Base-by-base conservation (phyloP, 108 stramenopile species). In the Conticribra guillardii region DNA sequence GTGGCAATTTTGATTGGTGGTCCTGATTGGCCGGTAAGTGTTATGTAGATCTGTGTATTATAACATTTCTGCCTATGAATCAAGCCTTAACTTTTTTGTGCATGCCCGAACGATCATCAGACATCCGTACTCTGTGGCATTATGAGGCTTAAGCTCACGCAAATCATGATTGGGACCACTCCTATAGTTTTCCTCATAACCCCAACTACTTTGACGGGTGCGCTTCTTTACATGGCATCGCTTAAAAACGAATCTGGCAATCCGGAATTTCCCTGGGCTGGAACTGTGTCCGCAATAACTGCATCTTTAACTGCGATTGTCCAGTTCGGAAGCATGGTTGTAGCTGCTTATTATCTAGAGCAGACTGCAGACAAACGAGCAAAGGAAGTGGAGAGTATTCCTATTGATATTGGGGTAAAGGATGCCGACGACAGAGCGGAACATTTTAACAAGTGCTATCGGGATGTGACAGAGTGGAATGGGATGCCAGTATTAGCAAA, bases 91-190 rank as follows among this genome's bases (percentile, higher is more conserved):
- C 19, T 44, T 60, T 33, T 41, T 37, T 34, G 1, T 2, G n/a
- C 21, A 57, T 32, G 29, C 29, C 21, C 18, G 14, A 16, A 27
- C 23, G 19, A n/a, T n/a, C 22, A 11, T 85, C 81, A 84, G 51
- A 87, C 85, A 4, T 74, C 72, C 7, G 88, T 89, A 18, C 31
- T 86, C 24, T 86, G 85, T 52, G 88, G 88, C 21, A 82, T 89
- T 41, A 77, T 89, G 80, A 53, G 71, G 11, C 69, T 89, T 23
- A 41, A 67, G n/a, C 56, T 89, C 3, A 41, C 64, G n/a, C 85
- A 80, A 37, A 85, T 87, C 52, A 67, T 89, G 32, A 2, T 89
- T n/a, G 88, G 88, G 11, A 86, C 88, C 9, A 44, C 74, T 28
- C 88, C 88, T 46, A 69, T 85, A 1, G 49, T 85, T 30, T 60